Base-by-base conservation (phyloP, 441 rosid genomes). In the Syzygium malaccense region DNA sequence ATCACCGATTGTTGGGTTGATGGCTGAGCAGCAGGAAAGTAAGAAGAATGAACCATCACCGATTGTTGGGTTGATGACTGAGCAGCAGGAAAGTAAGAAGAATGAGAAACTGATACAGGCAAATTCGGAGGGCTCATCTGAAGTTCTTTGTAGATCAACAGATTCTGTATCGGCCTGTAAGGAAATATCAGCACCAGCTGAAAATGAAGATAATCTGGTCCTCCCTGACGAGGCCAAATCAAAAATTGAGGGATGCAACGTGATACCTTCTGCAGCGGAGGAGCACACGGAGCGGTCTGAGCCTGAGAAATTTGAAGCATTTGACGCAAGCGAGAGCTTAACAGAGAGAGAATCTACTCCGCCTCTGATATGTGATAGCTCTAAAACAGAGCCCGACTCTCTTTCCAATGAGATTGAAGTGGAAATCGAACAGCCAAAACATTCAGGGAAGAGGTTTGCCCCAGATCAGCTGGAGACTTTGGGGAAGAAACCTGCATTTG, bases 381-480 rank as follows among this genome's bases (percentile, higher is more conserved):
- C 92, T 91, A 90, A 89, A 89, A 91, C 62, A 51, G 95, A 88
- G 87, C 28, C 66, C 28, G 87, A 88, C 87, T 88, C 91, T 89
- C 85, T 89, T 88, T 89, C 93, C 55, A 78, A 49, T 64, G 88
- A 91, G 85, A 90, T 89, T 83, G 96, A 94, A 92, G 86, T 51
- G 57, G 95, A 91, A 91, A 89, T 88, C 75, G 97, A 95, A 86
- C 94, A 89, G 85, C 92, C 93, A 85, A 94, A 93, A 80, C 94
- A 68, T 58, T 94, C 98, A 87, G 90, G 90, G 92, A 96, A 96
- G 91, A 94, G 93, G 90, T 41, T 86, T 88, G 93, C 95, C 75
- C 90, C 95, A 85, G 96, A 94, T 62, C 92, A 91, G 88, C 91
- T 91, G 64, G 95, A 91, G 90, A 91, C 90, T 18, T 96, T 93